Evolutionary conservation across 1,139 yeast species (phyloP), one percentile per base, ranked within the genome.

Genomic region (Geotrichum aggregatum): DNA sequence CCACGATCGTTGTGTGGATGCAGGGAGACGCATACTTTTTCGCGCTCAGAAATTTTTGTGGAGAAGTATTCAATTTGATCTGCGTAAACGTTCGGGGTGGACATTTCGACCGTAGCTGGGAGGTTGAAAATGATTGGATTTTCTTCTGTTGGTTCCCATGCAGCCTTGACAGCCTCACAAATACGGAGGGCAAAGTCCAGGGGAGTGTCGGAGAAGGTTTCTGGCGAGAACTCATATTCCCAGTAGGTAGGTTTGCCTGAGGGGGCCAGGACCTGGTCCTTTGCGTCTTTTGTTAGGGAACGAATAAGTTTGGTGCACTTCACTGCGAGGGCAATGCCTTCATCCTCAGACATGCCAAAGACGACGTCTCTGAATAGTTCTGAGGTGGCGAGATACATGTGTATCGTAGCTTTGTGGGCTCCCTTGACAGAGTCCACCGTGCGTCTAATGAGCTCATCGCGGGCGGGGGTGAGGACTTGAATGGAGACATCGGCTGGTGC

Each of bases 1-100:
- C 98, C 98, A 70, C 98, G 82, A 71, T 92, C 98, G 63, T 92
- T 92, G 73, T 92, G 98, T 49, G 95, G 87, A 69, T 92, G 98
- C 47, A 92, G 80, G 26, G 98, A 91, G 54, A 92, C 82, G 65
- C 94, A 83, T 41, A 91, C 82, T 63, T 82, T 87, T 61, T 88
- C 95, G 64, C 98, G 83, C 66, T 91, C 85, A 44, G 84, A 69
- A 54, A 92, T 85, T 63, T 84, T 78, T 24, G 83, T 82, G 58
- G 84, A 74, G 67, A 92, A 92, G 69, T 85, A 89, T 72, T 92
- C 98, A 59, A 92, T 83, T 74, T 91, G 98, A 71, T 92, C 98
- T 50, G 98, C 98, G 65, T 88, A 92, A 43, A 91, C 83, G 68
- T 92, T 92, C 58, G 98, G 98, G 42, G 94, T 80, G 24, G 95